phyloP scores from a whole-genome alignment of 371 early-diverging fungal species.

The Cokeromyces recurvatus region DNA sequence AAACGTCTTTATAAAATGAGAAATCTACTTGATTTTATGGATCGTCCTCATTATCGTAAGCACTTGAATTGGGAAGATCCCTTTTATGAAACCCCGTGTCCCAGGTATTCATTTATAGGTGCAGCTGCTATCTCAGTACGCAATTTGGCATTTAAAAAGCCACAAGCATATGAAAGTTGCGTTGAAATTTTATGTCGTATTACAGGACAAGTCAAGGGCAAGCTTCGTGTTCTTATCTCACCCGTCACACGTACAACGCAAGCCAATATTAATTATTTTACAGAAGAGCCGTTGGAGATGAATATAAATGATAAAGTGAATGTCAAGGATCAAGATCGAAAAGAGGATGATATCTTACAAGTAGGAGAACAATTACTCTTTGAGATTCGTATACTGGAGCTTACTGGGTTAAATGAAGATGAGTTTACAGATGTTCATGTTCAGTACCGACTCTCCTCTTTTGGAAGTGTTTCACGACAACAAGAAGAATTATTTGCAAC shows the following conservation, averaged over 20 bases:
- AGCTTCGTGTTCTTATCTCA: slow-evolving; percentile 32
- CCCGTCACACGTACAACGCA: slow-evolving; percentile 24
- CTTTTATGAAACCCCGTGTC: slow-evolving; percentile 63
- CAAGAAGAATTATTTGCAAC: slow-evolving; percentile 60
- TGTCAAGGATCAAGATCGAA: not conserved
- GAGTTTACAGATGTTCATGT: slow-evolving; percentile 74
- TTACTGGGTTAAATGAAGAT: slow-evolving; percentile 60
- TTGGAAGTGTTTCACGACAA: slow-evolving; percentile 35
- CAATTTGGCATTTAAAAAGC: slow-evolving; percentile 35
- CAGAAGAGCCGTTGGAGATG: slow-evolving; percentile 1
- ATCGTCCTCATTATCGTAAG: slow-evolving; percentile 63
- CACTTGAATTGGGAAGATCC: slow-evolving; percentile 74
- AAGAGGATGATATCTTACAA: slow-evolving; percentile 1
- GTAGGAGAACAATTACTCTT: slow-evolving; percentile 55
- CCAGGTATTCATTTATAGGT: slow-evolving; percentile 68
- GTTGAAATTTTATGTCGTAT: slow-evolving; percentile 59
- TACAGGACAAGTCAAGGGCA: slow-evolving; percentile 51
- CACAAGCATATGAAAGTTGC: slow-evolving; percentile 44
- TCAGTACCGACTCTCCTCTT: slow-evolving; percentile 62
- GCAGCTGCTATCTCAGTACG: slow-evolving; percentile 52
- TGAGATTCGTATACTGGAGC: slow-evolving; percentile 60
- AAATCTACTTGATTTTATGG: slow-evolving; percentile 65
- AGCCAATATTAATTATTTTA: not conserved
- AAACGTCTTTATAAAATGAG: slow-evolving; percentile 71
- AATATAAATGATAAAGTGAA: not conserved